Evolutionary conservation across 306 rosid species (phyloP), one percentile per base, ranked within the genome.

Genomic region (Oxytropis ochrocephala): DNA sequence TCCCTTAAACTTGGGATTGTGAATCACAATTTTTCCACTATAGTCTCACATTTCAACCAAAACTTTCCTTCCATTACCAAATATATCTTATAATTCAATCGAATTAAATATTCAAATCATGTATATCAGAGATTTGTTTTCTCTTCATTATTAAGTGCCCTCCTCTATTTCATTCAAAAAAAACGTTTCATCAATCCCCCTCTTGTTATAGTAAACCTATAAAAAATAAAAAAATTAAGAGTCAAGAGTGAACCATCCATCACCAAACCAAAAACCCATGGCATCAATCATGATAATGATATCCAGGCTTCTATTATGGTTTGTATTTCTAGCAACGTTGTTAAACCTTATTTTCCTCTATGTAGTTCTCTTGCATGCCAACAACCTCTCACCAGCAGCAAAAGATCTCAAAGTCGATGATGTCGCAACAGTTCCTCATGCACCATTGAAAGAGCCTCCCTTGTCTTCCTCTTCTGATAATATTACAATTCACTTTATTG

Each of bases 301-400:
- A 32, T 44, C 83, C n/a, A n/a, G n/a, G n/a, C n/a, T n/a, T n/a
- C n/a, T n/a, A n/a, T n/a, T n/a, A 43, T 70, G 75, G 32, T 58
- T 74, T 64, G 4, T 74, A 11, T 69, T 64, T 39, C 36, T 69
- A 1, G 53, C 24, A 66, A 44, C 63, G 4, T 41, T 64, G 6
- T n/a, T 75, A 30, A 30, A 48, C 29, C 16, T 82, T 56, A 62
- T 74, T 41, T 18, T 78, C 48, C 19, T 69, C 7, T 12, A 57
- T 4, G 1, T 21, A 16, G 0, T 44, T 38, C 9, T 55, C 12
- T 41, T 59, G 17, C 53, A 78, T 50, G 0, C 58, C 49, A 5
- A 30, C 59, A 75, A 75, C 36, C 42, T 57, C 41, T 16, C 5
- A 18, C 11, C 48, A 1, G 3, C 47, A 0, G 8, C 17, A 27